A percentile compares a stretch with the other conserved stretches of the same genome.
Evolutionary conservation across 306 rosid genomes (phyloP).

Genomic region (Amphicarpaea edgeworthii): DNA sequence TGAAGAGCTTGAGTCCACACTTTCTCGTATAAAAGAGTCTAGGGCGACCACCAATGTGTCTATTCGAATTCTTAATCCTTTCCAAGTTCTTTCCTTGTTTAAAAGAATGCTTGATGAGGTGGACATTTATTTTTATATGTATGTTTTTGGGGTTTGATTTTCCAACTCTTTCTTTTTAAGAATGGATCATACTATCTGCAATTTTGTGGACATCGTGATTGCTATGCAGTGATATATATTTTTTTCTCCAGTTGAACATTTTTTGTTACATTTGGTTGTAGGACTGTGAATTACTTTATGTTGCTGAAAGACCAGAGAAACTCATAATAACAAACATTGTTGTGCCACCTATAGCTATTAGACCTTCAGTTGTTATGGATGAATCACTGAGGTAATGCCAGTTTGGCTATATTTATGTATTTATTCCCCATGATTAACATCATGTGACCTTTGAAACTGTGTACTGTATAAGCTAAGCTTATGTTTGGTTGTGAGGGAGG

Average conservation of each 20-base stretch:
- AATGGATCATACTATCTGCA: not conserved
- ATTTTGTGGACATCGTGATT: conserved; percentile 20
- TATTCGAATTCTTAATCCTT: conserved; percentile 63
- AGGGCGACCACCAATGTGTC: conserved; percentile 46
- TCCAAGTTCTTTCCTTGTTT: conserved; percentile 67
- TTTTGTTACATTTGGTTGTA: conserved; percentile 51
- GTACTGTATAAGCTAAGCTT: too few species aligned
- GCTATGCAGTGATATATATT: conserved; percentile 40
- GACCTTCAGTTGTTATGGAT: conserved; percentile 91
- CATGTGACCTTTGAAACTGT: conserved; percentile 15
- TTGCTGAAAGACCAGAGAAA: conserved; percentile 86
- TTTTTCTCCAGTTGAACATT: conserved; percentile 38
- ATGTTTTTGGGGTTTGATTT: conserved; percentile 42
- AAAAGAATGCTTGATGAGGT: conserved; percentile 82
- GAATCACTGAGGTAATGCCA: conserved; percentile 73
- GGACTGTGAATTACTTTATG: conserved; percentile 88
- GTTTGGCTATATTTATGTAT: conserved; percentile 33
- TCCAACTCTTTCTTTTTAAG: not conserved
- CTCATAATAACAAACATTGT: conserved; percentile 67
- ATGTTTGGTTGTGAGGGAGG: too few species aligned
- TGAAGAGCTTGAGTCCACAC: conserved; percentile 66
- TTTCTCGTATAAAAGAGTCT: conserved; percentile 62
- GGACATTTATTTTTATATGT: conserved; percentile 28
- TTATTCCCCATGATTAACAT: not conserved
- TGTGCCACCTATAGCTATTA: conserved; percentile 89